phyloP scores from a whole-genome alignment of 2,329 filamentous ascomycete species.

The Sporothrix brasiliensis region DNA sequence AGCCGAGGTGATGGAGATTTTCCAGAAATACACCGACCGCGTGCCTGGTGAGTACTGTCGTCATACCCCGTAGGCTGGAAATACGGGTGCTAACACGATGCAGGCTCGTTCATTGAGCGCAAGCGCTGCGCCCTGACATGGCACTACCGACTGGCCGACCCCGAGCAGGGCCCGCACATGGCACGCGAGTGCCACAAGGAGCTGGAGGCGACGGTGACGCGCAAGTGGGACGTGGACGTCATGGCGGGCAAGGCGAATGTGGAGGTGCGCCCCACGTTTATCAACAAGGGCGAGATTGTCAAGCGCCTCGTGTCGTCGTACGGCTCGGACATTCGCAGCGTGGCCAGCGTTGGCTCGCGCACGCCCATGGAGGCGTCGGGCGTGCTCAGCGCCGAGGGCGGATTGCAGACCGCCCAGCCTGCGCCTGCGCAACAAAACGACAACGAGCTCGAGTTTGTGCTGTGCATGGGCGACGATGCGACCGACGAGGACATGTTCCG shows the following conservation, averaged over 20 bases:
- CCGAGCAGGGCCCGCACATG: slow-evolving; percentile 79
- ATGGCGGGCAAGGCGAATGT: slow-evolving; percentile 97
- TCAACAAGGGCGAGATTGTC: slow-evolving; percentile 97
- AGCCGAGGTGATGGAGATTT: slow-evolving; percentile 76
- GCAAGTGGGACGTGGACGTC: slow-evolving; percentile 88
- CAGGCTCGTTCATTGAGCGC: slow-evolving; percentile 89
- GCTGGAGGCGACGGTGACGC: slow-evolving; percentile 73
- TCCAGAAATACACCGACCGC: slow-evolving; percentile 84
- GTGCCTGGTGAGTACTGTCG: slow-evolving; percentile 69
- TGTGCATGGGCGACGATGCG: slow-evolving; percentile 93
- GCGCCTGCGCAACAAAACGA: slow-evolving; percentile 39
- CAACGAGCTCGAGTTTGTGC: slow-evolving; percentile 75
- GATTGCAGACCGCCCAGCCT: slow-evolving; percentile 42
- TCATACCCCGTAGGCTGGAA: background rate
- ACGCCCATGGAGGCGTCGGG: slow-evolving; percentile 33
- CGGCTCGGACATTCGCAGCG: slow-evolving; percentile 49
- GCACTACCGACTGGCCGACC: slow-evolving; percentile 93
- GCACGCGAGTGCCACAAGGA: slow-evolving; percentile 79
- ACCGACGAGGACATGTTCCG: slow-evolving; percentile 98
- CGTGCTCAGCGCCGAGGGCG: background rate
- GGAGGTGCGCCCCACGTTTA: slow-evolving; percentile 92
- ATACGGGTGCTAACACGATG: background rate
- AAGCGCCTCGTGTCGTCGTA: slow-evolving; percentile 80
- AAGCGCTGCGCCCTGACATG: slow-evolving; percentile 95
- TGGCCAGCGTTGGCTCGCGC: slow-evolving; percentile 37